Base-by-base conservation (phyloP, 2,329 filamentous ascomycete genomes). In the Aspergillus viridinutans region DNA sequence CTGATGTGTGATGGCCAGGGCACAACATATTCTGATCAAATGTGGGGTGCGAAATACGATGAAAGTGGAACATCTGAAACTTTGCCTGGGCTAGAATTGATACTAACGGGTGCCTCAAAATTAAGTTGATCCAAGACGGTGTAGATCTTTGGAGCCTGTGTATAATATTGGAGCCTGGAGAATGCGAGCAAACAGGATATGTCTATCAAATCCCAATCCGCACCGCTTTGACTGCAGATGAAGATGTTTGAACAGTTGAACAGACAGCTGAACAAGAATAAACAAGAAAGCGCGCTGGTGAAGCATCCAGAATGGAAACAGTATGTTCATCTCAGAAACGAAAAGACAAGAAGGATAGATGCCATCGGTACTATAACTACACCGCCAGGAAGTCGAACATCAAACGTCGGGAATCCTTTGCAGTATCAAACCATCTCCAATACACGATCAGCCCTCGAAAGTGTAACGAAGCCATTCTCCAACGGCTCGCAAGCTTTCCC, bases 401-500 rank as follows among this genome's bases (percentile, higher is more conserved):
- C 58, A 54, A 53, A 45, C 21, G 35, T 38, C 52, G 48, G 53
- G 52, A 55, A 58, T 58, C 52, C 5, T 14, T 50, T 43, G 50
- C 58, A 55, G 50, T 52, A 53, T 50, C 52, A 48, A 54, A 56
- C 49, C 58, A 23, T 26, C 40, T 53, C 50, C 49, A 56, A 52
- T 60, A 63, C 56, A 52, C 42, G 47, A 59, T 74, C 64, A 78
- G 42, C 68, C 69, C 54, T 85, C 83, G 72, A 87, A 86, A 59
- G 80, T 88, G 77, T 90, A 90, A 66, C 86, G 82, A 72, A 90
- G 74, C 86, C 88, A 90, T 72, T 89, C 88, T 21, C 88, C 87
- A 43, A 97, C 85, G 17, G 92, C 92, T 67, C 89, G 85, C 77
- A 97, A 77, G 74, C 90, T 94, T 80, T 97, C 92, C 91, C 92